A percentile compares a stretch with the other conserved stretches of the same genome.
These are phyloP conservation scores for Penicillium occitanis DNA, from an alignment of 2,329 filamentous ascomycete species.

Conservation along the genomic window DNA sequence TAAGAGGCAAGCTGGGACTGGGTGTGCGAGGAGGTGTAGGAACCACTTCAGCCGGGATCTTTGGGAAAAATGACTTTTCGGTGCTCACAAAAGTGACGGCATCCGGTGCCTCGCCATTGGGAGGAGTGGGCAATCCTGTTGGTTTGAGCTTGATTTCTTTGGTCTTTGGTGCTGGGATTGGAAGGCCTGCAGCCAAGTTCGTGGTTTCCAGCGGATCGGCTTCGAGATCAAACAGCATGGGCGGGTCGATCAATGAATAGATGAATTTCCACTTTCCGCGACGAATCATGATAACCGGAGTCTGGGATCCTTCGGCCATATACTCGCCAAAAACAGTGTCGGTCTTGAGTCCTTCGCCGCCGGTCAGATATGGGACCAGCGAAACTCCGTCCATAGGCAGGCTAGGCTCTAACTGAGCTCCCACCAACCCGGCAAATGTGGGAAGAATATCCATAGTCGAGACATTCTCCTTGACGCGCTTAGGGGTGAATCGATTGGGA, in stretches of 20 bases:
- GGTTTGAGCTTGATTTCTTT: constrained; percentile 31
- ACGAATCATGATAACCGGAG: constrained; percentile 91
- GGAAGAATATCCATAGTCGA: constrained; percentile 89
- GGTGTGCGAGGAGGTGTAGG: constrained; percentile 42
- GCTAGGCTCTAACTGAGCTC: constrained; percentile 64
- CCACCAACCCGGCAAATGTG: constrained; percentile 80
- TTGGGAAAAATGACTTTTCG: constrained; percentile 23
- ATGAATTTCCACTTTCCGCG: constrained; percentile 89
- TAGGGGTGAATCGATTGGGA: constrained; percentile 71
- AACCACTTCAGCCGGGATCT: constrained; percentile 14
- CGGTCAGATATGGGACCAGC: constrained; percentile 71
- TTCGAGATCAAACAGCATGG: constrained; percentile 78
- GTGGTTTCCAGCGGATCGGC: constrained; percentile 73
- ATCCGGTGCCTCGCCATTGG: constrained; percentile 26
- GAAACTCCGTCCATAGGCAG: constrained; percentile 86
- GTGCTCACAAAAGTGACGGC: constrained; percentile 22
- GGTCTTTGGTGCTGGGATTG: constrained; percentile 36
- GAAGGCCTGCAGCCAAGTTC: constrained; percentile 57
- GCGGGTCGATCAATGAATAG: constrained; percentile 77
- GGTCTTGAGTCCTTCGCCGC: constrained; percentile 55
- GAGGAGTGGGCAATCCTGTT: constrained; percentile 23
- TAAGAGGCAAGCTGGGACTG: constrained; percentile 37
- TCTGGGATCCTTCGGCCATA: constrained; percentile 86
- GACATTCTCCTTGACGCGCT: constrained; percentile 77
- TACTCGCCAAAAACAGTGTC: constrained; percentile 95